Evolutionary conservation across 768 basidiomycete species (phyloP), one percentile per base, ranked within the genome.

Genomic region (Clathrus columnatus): DNA sequence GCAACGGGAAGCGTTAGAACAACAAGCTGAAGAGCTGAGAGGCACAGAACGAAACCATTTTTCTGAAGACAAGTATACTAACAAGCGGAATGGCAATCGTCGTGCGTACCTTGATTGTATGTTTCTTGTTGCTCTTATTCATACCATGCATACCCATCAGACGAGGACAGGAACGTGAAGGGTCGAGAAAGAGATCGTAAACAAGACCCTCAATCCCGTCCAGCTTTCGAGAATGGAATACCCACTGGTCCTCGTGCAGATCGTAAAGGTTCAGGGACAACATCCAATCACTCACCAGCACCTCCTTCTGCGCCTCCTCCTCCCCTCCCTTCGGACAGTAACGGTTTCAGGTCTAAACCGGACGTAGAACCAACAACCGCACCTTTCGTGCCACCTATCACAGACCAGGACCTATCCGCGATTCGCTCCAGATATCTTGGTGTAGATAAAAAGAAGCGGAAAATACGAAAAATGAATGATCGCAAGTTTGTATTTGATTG

Each of bases 401-500:
- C 87, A 0, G 85, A 87, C 48, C 79, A 74, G 48, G 94, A 95
- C 64, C 76, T 95, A 6, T 75, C 75, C 0, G 88, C 86, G 0
- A 85, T 98, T 61, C 85, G 91, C 7, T 90, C 93, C 21, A 83
- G 95, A 32, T 98, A 99, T 68, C 84, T 99, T 28, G 96, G 96
- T 4, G 87, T 91, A 18, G 87, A 89, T 69, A 90, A 84, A 70
- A 93, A 94, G 78, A 94, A 93, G 72, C 85, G 91, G 41, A 92
- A 90, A 70, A 87, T 91, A 62, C 84, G 91, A 54, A 94, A 93
- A 72, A 91, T 89, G 81, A 91, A 88, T 65, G 92, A 94, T 69
- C 84, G 91, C 70, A 95, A 95, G 70, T 92, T 98, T 66, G 90
- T 95, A n/a, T 99, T 99, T 65, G 96, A 98, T 68, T 99, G 96